Base-by-base conservation (phyloP, 176 grass and related monocot species). In the Stipa capillata region DNA sequence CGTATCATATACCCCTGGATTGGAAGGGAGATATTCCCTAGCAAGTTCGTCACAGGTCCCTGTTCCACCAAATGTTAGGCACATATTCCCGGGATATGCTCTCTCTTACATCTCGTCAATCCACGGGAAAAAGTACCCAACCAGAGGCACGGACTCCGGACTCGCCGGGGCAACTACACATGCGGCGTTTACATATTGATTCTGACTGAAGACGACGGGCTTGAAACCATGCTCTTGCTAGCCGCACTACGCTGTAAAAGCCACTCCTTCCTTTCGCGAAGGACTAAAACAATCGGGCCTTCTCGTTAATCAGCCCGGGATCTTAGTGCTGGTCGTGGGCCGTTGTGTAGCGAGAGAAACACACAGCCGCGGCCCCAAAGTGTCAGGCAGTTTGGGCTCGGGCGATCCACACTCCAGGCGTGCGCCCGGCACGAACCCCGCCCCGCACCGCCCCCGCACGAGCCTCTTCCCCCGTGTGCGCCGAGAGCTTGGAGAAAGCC, bases 21-120 rank as follows among this genome's bases (percentile, higher is more conserved):
- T 34, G 6, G 66, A 79, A 73, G 79, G 58, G 78, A n/a, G 74
- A 88, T 14, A 78, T 88, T 40, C 55, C 44, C 39, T 9, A 20
- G 34, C 44, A 63, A 68, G 27, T 79, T 73, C 48, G 68, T 65
- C 40, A 53, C 57, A 7, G 21, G 73, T 72, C 24, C 32, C 8
- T n/a, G 8, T 14, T 13, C 23, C 57, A 25, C 66, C 80, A 8
- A 47, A 78, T 6, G 32, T 72, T 35, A 57, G 73, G 79, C 42
- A 79, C 58, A 67, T 58, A 79, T 79, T 83, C 66, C 0, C 23
- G 23, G 86, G 58, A 84, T 88, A 84, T 88, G 74, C 79, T 44
- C 9, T 13, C 69, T 48, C 23, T 47, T 16, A 21, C 77, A 27
- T 31, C 29, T 82, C 62, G 24, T 60, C 20, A 13, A 87, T 65